Conservation (phyloP, 2,329 filamentous ascomycete genomes). For the Colletotrichum sp. region DNA sequence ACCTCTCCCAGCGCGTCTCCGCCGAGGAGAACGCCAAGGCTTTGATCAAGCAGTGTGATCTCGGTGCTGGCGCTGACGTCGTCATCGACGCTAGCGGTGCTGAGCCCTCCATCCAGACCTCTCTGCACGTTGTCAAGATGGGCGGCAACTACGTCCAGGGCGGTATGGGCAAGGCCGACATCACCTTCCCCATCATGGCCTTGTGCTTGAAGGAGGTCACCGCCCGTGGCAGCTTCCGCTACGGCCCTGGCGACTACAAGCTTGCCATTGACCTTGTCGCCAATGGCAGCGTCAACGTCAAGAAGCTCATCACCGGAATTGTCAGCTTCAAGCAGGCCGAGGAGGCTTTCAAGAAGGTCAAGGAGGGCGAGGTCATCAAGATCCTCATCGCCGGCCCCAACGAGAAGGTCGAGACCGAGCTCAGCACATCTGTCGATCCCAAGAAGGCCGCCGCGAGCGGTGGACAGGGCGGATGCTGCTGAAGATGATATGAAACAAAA, state of each 20-base stretch:
- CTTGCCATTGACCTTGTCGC: constrained; percentile 80
- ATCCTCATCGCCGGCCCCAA: constrained; percentile 71
- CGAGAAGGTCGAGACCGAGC: constrained; percentile 49
- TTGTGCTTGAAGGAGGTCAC: constrained; percentile 90
- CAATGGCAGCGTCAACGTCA: constrained; percentile 76
- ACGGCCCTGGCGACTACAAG: constrained; percentile 86
- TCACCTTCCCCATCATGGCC: constrained; percentile 90
- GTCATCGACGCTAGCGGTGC: constrained; percentile 84
- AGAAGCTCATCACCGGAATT: constrained; percentile 78
- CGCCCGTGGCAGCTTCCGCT: constrained; percentile 87
- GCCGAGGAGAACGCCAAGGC: constrained; percentile 77
- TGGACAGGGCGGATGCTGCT: constrained; percentile 20
- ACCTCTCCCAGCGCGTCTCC: constrained; percentile 64
- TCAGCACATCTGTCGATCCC: constrained; percentile 17
- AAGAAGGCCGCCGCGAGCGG: constrained; percentile 16
- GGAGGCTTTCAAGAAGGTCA: constrained; percentile 85
- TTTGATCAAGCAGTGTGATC: constrained; percentile 66
- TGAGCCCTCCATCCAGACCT: constrained; percentile 78
- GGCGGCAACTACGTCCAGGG: constrained; percentile 84
- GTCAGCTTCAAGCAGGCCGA: constrained; percentile 85
- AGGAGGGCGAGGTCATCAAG: constrained; percentile 80
- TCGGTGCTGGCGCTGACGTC: constrained; percentile 74
- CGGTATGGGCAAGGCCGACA: constrained; percentile 88
- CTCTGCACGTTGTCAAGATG: constrained; percentile 71
- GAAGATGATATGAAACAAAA: not conserved